These are phyloP conservation scores for Parastagonospora avenae DNA, from an alignment of 2,329 filamentous ascomycete species.

Conservation along the genomic window DNA sequence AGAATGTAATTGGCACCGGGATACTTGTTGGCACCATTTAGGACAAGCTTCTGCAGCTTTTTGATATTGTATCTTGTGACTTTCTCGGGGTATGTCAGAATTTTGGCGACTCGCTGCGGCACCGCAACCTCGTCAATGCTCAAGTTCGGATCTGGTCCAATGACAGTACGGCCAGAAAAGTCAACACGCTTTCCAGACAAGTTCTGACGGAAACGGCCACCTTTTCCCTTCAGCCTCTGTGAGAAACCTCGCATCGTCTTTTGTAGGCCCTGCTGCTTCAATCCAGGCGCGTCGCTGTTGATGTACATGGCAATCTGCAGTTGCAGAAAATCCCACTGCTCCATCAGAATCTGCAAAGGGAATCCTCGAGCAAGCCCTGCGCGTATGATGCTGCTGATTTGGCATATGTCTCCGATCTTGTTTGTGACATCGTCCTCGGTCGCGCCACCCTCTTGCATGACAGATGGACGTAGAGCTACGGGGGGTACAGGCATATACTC, in stretches of 20 bases:
- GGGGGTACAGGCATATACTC: constrained; percentile 93
- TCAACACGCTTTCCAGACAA: constrained; percentile 97
- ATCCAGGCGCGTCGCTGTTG: constrained; percentile 91
- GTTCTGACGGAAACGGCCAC: constrained; percentile 95
- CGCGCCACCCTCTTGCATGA: constrained; percentile 88
- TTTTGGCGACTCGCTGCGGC: constrained; percentile 89
- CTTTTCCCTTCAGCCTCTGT: constrained; percentile 94
- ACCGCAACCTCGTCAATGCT: constrained; percentile 93
- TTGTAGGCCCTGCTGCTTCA: constrained; percentile 85
- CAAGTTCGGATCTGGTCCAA: constrained; percentile 94
- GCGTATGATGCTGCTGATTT: constrained; percentile 85
- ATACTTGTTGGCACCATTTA: constrained; percentile 77
- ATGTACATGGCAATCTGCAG: constrained; percentile 97
- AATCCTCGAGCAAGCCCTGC: constrained; percentile 83
- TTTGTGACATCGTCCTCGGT: constrained; percentile 97
- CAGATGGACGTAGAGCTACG: constrained; percentile 90
- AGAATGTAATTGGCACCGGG: constrained; percentile 86
- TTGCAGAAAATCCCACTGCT: constrained; percentile 97
- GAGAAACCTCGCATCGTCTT: constrained; percentile 93
- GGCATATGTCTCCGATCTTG: constrained; percentile 95
- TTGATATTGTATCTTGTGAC: constrained; percentile 84
- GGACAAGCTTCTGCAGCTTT: constrained; percentile 75
- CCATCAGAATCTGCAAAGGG: constrained; percentile 87
- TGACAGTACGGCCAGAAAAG: constrained; percentile 96
- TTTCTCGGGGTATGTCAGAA: constrained; percentile 91